phyloP scores from a whole-genome alignment of 768 basidiomycete species.

The Suillus cothurnatus region DNA sequence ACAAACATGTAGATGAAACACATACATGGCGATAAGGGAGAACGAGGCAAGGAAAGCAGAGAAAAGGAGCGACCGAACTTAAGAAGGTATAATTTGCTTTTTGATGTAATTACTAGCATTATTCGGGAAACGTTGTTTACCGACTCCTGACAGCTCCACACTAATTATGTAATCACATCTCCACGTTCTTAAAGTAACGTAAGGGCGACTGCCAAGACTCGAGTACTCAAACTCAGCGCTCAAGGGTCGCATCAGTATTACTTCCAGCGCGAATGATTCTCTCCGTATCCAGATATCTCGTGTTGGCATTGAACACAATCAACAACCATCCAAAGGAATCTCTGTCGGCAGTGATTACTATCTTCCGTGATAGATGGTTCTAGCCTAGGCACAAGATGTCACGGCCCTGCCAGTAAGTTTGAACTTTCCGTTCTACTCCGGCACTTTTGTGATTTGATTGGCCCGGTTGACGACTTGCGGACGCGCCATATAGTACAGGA shows the following conservation, averaged over 20 bases:
- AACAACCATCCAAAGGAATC: background rate
- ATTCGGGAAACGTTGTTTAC: background rate
- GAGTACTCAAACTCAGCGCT: too few species aligned
- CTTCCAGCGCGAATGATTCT: background rate
- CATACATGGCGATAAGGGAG: constrained; percentile 19
- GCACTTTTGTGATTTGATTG: background rate
- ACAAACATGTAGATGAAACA: constrained; percentile 6
- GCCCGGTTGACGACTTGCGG: background rate
- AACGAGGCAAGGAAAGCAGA: background rate
- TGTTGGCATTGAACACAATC: background rate
- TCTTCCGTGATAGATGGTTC: background rate
- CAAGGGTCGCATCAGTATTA: too few species aligned
- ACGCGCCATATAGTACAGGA: background rate
- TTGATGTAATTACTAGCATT: background rate
- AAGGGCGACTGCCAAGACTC: too few species aligned
- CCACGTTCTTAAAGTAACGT: too few species aligned
- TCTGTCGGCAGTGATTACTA: background rate
- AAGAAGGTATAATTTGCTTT: background rate
- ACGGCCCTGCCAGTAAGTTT: background rate
- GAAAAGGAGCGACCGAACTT: background rate
- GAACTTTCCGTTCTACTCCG: background rate
- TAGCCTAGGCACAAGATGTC: constrained; percentile 1
- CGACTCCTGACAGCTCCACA: background rate
- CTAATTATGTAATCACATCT: background rate
- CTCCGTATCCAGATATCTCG: background rate